These are phyloP conservation scores for Pseudocercospora ulei DNA, from an alignment of 2,329 filamentous ascomycete genomes.

Conservation along the genomic window DNA sequence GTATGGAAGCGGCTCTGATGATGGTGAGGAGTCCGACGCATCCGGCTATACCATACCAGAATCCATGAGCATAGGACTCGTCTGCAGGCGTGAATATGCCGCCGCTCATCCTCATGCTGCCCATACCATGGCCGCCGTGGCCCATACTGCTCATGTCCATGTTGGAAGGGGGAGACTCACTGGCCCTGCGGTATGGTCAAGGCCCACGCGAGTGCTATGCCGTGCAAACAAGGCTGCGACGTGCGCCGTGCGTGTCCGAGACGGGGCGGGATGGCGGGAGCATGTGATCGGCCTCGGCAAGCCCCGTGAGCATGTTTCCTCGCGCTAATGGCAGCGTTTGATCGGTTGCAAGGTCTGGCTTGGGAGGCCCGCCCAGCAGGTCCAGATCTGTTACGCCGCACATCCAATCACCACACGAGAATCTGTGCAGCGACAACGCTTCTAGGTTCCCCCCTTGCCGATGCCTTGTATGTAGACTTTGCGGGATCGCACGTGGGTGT, in stretches of 20 bases:
- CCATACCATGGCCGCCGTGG: slow-evolving; percentile 23
- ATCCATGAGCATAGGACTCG: slow-evolving; percentile 24
- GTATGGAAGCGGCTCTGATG: slow-evolving; percentile 15
- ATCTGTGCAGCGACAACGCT: background rate
- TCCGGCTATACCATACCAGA: slow-evolving; percentile 29
- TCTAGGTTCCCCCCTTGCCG: background rate
- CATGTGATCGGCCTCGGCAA: background rate
- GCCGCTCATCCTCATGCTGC: slow-evolving; percentile 29
- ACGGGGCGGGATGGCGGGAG: background rate
- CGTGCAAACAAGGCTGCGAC: too few relatives aligned
- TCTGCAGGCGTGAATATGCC: slow-evolving; percentile 26
- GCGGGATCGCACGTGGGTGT: slow-evolving; percentile 1
- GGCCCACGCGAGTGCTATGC: too few relatives aligned
- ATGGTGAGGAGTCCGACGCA: slow-evolving; percentile 24
- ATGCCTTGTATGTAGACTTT: background rate
- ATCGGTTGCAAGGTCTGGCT: background rate
- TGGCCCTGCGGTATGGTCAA: too few relatives aligned
- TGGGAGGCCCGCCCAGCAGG: background rate
- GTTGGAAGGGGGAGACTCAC: too few relatives aligned
- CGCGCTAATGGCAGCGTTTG: background rate
- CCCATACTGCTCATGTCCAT: slow-evolving; percentile 22
- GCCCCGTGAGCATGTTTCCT: background rate
- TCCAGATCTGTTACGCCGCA: background rate
- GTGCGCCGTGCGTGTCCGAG: background rate
- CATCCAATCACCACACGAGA: background rate